Percentiles rank a stretch among this genome's conserved stretches.
Evolutionary conservation across 306 rosid species (phyloP).

Genomic region (Cucurbita argyrosperma): DNA sequence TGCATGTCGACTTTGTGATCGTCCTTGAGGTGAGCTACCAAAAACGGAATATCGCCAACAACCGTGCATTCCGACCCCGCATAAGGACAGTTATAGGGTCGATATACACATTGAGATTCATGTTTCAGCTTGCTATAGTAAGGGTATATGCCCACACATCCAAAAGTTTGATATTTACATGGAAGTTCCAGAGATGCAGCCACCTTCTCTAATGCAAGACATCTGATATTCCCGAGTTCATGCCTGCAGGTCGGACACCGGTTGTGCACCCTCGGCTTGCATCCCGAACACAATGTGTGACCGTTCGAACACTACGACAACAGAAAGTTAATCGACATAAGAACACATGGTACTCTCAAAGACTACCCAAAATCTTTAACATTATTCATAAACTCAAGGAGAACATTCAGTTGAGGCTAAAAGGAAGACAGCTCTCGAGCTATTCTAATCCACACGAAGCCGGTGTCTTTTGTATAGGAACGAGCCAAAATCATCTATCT

Average conservation of each 20-base stretch:
- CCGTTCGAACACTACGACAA: constrained; percentile 83
- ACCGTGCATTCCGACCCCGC: constrained; percentile 84
- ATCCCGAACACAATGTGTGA: constrained; percentile 81
- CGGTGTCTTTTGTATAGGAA: neutral
- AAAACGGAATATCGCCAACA: constrained; percentile 65
- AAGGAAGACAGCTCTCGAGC: neutral
- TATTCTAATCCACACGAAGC: neutral
- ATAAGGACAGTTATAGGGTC: constrained; percentile 87
- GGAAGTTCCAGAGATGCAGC: constrained; percentile 93
- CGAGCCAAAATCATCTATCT: neutral
- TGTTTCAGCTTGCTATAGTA: constrained; percentile 89
- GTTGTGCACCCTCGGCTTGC: constrained; percentile 91
- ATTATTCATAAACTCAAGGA: neutral
- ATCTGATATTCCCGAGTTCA: constrained; percentile 88
- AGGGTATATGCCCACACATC: constrained; percentile 75
- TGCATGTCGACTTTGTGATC: constrained; percentile 99
- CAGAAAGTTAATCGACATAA: neutral
- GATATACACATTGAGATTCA: constrained; percentile 61
- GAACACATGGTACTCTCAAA: neutral
- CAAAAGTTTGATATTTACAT: constrained; percentile 70
- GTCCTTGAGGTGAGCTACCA: constrained; percentile 72
- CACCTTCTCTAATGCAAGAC: constrained; percentile 87
- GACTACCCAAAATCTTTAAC: neutral
- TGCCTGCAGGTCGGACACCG: constrained; percentile 94
- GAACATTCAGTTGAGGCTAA: neutral